Conservation (phyloP, 202 grass and related monocot species). For the Eragrostis tef region DNA sequence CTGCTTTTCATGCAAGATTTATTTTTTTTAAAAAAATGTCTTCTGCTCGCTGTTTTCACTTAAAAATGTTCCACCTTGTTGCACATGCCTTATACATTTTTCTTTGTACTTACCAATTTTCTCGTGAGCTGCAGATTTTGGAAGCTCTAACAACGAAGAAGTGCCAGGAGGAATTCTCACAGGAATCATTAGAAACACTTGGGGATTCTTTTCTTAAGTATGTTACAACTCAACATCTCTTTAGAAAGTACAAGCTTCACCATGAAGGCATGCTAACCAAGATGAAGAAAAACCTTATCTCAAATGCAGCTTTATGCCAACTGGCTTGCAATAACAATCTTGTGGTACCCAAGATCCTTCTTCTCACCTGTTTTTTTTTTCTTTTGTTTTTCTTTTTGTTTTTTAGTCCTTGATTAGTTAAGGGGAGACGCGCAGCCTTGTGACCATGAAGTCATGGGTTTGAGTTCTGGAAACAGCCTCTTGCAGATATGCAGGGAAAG, state of each 20-base stretch:
- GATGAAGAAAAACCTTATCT: slow-evolving; percentile 79
- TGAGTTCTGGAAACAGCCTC: too few species aligned
- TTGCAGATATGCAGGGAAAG: too few species aligned
- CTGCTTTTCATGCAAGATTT: not conserved
- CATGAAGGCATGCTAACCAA: slow-evolving; percentile 78
- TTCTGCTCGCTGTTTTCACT: not conserved
- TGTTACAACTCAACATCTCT: slow-evolving; percentile 68
- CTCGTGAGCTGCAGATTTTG: slow-evolving; percentile 58
- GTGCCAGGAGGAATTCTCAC: slow-evolving; percentile 70
- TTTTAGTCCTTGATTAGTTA: not conserved
- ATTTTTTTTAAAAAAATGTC: not conserved
- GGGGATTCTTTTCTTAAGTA: slow-evolving; percentile 92
- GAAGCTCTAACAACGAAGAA: slow-evolving; percentile 81
- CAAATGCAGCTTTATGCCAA: slow-evolving; percentile 69
- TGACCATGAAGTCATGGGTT: too few species aligned
- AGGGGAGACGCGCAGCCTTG: too few species aligned
- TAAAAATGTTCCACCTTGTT: not conserved
- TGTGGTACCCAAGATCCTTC: slow-evolving; percentile 51
- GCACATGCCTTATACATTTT: slow-evolving; percentile 20
- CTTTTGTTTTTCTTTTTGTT: not conserved
- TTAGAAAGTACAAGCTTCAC: slow-evolving; percentile 59
- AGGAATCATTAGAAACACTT: slow-evolving; percentile 89
- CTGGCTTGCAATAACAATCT: slow-evolving; percentile 65
- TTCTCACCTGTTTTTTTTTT: not conserved
- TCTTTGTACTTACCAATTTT: slow-evolving; percentile 34